Evolutionary conservation across 306 rosid genomes (phyloP).

Genomic region (Sesbania bispinosa): DNA sequence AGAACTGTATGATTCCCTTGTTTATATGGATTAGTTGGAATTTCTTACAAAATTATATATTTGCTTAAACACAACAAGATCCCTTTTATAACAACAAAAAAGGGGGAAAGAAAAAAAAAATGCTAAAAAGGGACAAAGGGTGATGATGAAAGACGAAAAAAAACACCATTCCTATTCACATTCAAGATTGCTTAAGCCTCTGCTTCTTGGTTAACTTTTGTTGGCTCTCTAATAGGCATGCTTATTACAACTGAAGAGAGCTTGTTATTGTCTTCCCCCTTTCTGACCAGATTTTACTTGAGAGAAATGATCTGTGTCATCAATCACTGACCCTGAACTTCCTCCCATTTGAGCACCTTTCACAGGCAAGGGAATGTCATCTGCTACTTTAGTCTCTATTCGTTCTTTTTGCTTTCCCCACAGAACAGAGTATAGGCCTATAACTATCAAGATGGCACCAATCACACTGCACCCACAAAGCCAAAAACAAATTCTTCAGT

Average conservation of each 20-base stretch:
- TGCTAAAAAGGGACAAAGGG: slow-evolving; percentile 13
- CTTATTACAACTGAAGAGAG: slow-evolving; percentile 36
- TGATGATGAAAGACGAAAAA: not conserved
- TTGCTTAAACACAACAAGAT: not conserved
- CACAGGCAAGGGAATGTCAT: slow-evolving; percentile 49
- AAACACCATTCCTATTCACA: not conserved
- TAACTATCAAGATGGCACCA: slow-evolving; percentile 60
- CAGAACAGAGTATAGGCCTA: slow-evolving; percentile 74
- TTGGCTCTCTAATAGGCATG: slow-evolving; percentile 28
- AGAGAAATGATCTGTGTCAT: not conserved
- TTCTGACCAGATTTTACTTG: slow-evolving; percentile 11
- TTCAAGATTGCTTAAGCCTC: slow-evolving; percentile 16
- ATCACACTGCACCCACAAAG: slow-evolving; percentile 50
- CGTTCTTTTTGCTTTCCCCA: slow-evolving; percentile 92
- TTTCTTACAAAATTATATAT: slow-evolving; percentile 27
- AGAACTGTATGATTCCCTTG: slow-evolving; percentile 18
- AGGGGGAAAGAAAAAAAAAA: not conserved
- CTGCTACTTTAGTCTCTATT: slow-evolving; percentile 32
- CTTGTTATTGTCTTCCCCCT: slow-evolving; percentile 17
- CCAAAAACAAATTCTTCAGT: not conserved
- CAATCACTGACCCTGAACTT: slow-evolving; percentile 11
- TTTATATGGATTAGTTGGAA: slow-evolving; percentile 28
- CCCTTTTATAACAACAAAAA: not conserved
- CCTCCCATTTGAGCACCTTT: slow-evolving; percentile 41
- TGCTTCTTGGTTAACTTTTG: slow-evolving; percentile 24